Base-by-base conservation (phyloP, 495 filamentous ascomycete genomes). In the Neurospora cerealis region DNA sequence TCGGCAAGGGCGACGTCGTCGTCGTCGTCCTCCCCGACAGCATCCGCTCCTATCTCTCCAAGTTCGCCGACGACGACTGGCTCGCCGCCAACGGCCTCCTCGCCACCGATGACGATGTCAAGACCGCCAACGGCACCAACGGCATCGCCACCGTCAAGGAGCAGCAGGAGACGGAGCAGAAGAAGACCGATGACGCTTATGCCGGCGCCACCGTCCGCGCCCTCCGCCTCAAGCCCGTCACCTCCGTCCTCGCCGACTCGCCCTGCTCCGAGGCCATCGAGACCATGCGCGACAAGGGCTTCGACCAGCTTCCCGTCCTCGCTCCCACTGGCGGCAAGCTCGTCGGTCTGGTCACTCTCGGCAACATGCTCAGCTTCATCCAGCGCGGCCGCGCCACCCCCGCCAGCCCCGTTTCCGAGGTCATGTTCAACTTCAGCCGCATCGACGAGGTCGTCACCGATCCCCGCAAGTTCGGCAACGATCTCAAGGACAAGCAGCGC, bases 21-120 rank as follows among this genome's bases (percentile, higher is more conserved):
- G 96, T 99, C 19, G 93, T 98, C 17, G 86, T 99, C 39, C 84
- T 97, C 40, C 96, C 96, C 0, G 96, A 99, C 81, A 97, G 94
- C 83, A 97, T 99, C 76, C 88, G 96, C 76, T 97, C 93, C 80
- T 99, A 99, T 80, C 89, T 99, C n/a, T 94, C 91, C 83, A 99
- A 99, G 86, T 99, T 99, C 79, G 93, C 94, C 75, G 96, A 99
- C 79, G 96, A 99, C 79, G 94, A 97, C 82, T 98, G 96, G 96
- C 91, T 98, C 69, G 94, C 93, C 70, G 95, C 95, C 69, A 98
- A 98, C 80, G 91, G 94, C 78, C 93, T 98, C 46, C 87, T 97
- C 17, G 86, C 91, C 11, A 86, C 88, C 34, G 80, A 62, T 0
- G 24, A 62, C 28, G 54, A 62, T 3, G 2, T 62, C 54, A 62